Percentiles rank a stretch among this genome's conserved stretches.
Conservation (phyloP, 2,329 filamentous ascomycete genomes). For the Fusarium subglutinans region DNA sequence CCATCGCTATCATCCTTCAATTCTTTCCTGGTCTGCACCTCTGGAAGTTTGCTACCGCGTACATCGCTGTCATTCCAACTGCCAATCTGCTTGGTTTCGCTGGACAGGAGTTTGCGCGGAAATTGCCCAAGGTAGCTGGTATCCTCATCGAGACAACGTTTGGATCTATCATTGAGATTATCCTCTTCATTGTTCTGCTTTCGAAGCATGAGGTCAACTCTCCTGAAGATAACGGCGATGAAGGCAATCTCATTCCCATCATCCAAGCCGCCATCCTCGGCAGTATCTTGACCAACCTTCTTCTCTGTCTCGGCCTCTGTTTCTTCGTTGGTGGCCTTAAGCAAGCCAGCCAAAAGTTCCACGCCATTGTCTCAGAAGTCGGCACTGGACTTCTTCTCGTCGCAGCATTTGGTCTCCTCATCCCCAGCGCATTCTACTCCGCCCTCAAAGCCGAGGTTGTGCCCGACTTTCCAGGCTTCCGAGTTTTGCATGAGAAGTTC, state of each 20-base stretch:
- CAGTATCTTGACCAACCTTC: slow-evolving; percentile 73
- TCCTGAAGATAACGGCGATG: slow-evolving; percentile 38
- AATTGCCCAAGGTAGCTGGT: slow-evolving; percentile 70
- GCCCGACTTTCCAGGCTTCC: slow-evolving; percentile 33
- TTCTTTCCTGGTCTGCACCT: slow-evolving; percentile 48
- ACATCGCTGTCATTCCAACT: slow-evolving; percentile 59
- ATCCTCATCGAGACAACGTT: slow-evolving; percentile 62
- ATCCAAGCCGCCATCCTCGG: slow-evolving; percentile 76
- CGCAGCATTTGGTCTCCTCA: slow-evolving; percentile 54
- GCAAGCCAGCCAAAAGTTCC: slow-evolving; percentile 68
- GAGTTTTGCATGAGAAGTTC: slow-evolving; percentile 40
- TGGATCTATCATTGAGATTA: slow-evolving; percentile 73
- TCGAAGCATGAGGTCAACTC: slow-evolving; percentile 41
- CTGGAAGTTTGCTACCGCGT: slow-evolving; percentile 57
- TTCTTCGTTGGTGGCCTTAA: slow-evolving; percentile 73
- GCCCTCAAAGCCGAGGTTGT: slow-evolving; percentile 46
- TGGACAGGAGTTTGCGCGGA: slow-evolving; percentile 68
- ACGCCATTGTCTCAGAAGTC: slow-evolving; percentile 73
- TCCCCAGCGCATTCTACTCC: slow-evolving; percentile 50
- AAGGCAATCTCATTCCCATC: slow-evolving; percentile 61
- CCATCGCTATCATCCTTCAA: slow-evolving; percentile 55
- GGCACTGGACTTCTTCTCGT: slow-evolving; percentile 73
- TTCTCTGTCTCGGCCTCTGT: slow-evolving; percentile 73
- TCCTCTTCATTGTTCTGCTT: slow-evolving; percentile 73
- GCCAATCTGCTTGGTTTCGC: slow-evolving; percentile 59